These are phyloP conservation scores for Flaveria bidentis DNA, from an alignment of 129 eudicot genomes.

Conservation along the genomic window DNA sequence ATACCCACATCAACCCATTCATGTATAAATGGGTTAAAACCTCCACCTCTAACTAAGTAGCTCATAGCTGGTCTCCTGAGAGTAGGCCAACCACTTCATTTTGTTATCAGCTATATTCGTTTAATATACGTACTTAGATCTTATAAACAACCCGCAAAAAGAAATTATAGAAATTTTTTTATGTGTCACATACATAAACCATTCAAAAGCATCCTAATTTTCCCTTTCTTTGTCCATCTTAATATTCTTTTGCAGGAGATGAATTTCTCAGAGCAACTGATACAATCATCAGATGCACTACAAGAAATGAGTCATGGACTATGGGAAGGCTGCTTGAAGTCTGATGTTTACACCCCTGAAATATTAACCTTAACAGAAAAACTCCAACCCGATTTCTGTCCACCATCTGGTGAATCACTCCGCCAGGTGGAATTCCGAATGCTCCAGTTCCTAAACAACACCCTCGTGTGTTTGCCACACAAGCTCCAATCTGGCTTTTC, in stretches of 20 bases:
- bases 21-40: neutral
- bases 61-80: neutral
- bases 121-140: no score
- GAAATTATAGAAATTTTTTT: no score
- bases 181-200: no score
- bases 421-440: slow-evolving; percentile 94
- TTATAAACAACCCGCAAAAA: no score
- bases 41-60: no score
- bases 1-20: neutral
- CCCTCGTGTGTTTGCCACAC: slow-evolving; percentile 59
- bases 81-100: neutral
- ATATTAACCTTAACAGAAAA: slow-evolving; percentile 54
- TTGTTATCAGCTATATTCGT: neutral
- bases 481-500: slow-evolving; percentile 74
- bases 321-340: slow-evolving; percentile 90
- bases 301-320: slow-evolving; percentile 88
- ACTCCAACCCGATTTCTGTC: slow-evolving; percentile 85
- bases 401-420: slow-evolving; percentile 96
- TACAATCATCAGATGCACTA: slow-evolving; percentile 80
- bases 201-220: neutral
- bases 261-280: slow-evolving; percentile 68
- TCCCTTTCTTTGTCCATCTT: neutral
- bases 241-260: slow-evolving; percentile 57
- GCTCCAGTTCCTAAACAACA: slow-evolving; percentile 75
- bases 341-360: slow-evolving; percentile 84